phyloP scores from a whole-genome alignment of 495 filamentous ascomycete genomes.

The Hypoxylon trugodes region DNA sequence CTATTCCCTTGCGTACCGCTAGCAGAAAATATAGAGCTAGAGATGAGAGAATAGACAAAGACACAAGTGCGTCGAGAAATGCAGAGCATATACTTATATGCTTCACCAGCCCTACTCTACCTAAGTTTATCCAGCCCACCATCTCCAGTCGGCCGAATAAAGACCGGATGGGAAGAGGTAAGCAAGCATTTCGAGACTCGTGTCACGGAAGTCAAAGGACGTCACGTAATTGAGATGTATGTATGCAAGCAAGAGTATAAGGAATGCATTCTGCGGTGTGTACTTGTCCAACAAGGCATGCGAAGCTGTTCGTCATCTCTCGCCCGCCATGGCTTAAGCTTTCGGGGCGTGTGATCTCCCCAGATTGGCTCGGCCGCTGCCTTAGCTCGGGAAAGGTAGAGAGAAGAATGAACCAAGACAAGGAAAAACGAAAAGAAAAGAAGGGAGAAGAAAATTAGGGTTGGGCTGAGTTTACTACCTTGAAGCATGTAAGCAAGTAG shows the following conservation, averaged over 20 bases:
- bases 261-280: no score
- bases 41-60: not conserved
- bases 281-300: slow-evolving; percentile 1
- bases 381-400: not conserved
- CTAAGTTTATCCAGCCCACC: not conserved
- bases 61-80: not conserved
- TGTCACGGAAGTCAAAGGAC: slow-evolving; percentile 21
- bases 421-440: not conserved
- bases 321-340: slow-evolving; percentile 1
- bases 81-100: slow-evolving; percentile 35
- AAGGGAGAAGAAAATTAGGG: slow-evolving; percentile 20
- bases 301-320: slow-evolving; percentile 12
- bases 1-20: not conserved
- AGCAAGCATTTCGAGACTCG: slow-evolving; percentile 28
- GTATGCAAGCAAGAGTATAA: no score
- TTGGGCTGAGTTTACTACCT: slow-evolving; percentile 21
- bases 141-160: slow-evolving; percentile 22
- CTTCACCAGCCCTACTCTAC: not conserved
- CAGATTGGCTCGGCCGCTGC: slow-evolving; percentile 22
- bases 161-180: slow-evolving; percentile 34
- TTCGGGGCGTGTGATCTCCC: slow-evolving; percentile 22
- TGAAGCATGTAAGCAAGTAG: slow-evolving; percentile 7
- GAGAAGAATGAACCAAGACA: not conserved
- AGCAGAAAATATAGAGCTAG: slow-evolving; percentile 1
- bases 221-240: slow-evolving; percentile 16